Percentiles rank a stretch among this genome's conserved stretches.
These are phyloP conservation scores for Tulasnella sp. DNA, from an alignment of 768 basidiomycete species.

Conservation along the genomic window DNA sequence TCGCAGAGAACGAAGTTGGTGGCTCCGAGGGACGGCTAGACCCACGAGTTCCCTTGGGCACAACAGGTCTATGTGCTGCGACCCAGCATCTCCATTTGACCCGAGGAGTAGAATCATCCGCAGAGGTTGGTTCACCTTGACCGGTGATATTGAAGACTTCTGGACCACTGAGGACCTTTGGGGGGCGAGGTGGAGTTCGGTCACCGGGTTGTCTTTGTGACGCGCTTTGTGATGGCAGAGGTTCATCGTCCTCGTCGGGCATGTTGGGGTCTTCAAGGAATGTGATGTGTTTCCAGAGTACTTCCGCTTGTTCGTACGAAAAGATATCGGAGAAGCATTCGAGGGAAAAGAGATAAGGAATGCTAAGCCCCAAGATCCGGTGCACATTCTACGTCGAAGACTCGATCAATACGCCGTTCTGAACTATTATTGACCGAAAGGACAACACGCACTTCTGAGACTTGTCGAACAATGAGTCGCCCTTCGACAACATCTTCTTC, in stretches of 20 bases:
- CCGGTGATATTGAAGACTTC: conserved; percentile 70
- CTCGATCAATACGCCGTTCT: background rate
- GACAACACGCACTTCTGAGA: conserved; percentile 60
- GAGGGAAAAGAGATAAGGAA: conserved; percentile 63
- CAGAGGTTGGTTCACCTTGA: conserved; percentile 62
- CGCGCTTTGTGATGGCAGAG: background rate
- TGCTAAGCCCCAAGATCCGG: conserved; percentile 71
- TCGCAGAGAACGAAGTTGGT: background rate
- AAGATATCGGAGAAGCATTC: conserved; percentile 70
- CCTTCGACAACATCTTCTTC: conserved; percentile 55
- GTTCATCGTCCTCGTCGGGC: background rate
- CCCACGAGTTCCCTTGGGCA: background rate
- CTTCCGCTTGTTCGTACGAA: conserved; percentile 57
- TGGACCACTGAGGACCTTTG: conserved; percentile 45
- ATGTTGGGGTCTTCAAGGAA: conserved; percentile 54
- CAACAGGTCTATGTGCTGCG: conserved; percentile 52
- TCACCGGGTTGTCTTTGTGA: background rate
- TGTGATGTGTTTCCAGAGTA: conserved; percentile 70
- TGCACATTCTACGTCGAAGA: conserved; percentile 53
- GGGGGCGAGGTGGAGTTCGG: background rate
- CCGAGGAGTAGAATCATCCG: conserved; percentile 37
- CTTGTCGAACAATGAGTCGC: conserved; percentile 61
- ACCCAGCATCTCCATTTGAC: conserved; percentile 66
- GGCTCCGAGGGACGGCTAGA: background rate
- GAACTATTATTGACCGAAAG: background rate